A percentile compares a stretch with the other conserved stretches of the same genome.
phyloP scores from a whole-genome alignment of 192 early-diverging fungal species.

The Dissophora globulifera region DNA sequence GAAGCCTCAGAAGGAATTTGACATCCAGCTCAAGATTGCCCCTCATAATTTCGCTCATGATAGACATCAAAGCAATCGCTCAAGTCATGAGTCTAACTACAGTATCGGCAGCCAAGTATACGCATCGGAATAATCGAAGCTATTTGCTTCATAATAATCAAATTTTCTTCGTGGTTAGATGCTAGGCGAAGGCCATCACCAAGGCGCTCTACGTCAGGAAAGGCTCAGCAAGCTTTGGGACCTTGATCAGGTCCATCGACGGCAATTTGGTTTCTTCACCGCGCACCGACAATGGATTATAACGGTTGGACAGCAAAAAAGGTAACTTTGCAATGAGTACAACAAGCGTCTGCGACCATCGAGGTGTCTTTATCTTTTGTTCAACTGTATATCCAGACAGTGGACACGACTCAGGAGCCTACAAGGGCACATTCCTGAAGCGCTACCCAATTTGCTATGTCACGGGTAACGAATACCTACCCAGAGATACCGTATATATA shows the following conservation, averaged over 20 bases:
- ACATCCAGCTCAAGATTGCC: not conserved
- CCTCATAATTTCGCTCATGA: slow-evolving; percentile 1
- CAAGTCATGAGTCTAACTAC: not conserved
- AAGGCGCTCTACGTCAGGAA: no score
- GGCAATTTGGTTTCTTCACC: no score
- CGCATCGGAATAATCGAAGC: no score
- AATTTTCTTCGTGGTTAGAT: no score
- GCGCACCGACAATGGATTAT: no score
- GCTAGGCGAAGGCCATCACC: no score
- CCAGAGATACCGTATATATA: slow-evolving; percentile 5
- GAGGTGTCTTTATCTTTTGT: slow-evolving; percentile 5
- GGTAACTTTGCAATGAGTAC: slow-evolving; percentile 3
- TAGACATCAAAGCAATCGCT: not conserved
- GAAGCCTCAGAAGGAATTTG: not conserved
- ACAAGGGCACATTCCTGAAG: slow-evolving; percentile 12
- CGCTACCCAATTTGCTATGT: not conserved
- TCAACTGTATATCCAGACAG: slow-evolving; percentile 6
- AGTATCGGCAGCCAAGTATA: no score
- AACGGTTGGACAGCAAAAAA: slow-evolving; percentile 15
- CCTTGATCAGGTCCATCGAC: no score
- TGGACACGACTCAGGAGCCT: slow-evolving; percentile 12
- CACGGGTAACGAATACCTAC: slow-evolving; percentile 2
- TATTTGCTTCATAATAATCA: no score
- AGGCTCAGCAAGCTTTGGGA: no score
- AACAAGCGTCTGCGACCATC: slow-evolving; percentile 14